phyloP scores from a whole-genome alignment of 2,329 filamentous ascomycete genomes.

The Alternaria tenuissima region DNA sequence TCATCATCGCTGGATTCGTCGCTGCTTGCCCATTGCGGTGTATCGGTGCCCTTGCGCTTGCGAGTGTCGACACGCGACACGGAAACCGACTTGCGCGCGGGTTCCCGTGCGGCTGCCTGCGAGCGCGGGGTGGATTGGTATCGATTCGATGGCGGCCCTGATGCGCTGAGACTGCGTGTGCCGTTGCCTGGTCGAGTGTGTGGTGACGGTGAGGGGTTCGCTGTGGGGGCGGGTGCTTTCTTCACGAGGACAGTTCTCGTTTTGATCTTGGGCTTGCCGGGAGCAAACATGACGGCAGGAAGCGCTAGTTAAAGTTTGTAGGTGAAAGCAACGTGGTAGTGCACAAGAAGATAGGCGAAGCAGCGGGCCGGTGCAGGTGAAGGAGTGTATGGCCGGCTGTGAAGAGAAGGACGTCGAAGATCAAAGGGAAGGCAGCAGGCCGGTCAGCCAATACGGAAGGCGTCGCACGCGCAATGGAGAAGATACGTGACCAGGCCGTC shows the following conservation, averaged over 20 bases:
- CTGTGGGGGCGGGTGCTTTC: constrained; percentile 29
- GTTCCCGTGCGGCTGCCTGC: constrained; percentile 26
- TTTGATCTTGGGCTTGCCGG: constrained; percentile 46
- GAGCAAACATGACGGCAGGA: constrained; percentile 36
- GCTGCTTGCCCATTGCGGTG: constrained; percentile 46
- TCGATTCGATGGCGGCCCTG: constrained; percentile 36
- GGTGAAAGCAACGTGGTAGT: constrained; percentile 1
- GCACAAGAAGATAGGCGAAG: constrained; percentile 3
- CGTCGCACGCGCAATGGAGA: constrained; percentile 23
- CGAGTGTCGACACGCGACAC: constrained; percentile 36
- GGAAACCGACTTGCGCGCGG: constrained; percentile 36
- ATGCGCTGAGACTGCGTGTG: constrained; percentile 22
- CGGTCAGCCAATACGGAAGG: constrained; percentile 25
- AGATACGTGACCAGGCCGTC: constrained; percentile 24
- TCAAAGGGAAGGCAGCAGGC: constrained; percentile 21
- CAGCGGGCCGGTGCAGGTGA: constrained; percentile 18
- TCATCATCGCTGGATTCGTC: constrained; percentile 43
- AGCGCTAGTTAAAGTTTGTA: constrained; percentile 12
- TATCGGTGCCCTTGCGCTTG: constrained; percentile 48
- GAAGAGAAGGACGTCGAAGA: constrained; percentile 19
- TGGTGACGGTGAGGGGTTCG: constrained; percentile 20
- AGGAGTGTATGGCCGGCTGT: constrained; percentile 22
- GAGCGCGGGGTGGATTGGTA: constrained; percentile 34
- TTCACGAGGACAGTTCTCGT: constrained; percentile 44
- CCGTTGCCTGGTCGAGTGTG: constrained; percentile 16